Evolutionary conservation across 768 basidiomycete species (phyloP), one percentile per base, ranked within the genome.

Genomic region (Rhizopogon vesiculosus): DNA sequence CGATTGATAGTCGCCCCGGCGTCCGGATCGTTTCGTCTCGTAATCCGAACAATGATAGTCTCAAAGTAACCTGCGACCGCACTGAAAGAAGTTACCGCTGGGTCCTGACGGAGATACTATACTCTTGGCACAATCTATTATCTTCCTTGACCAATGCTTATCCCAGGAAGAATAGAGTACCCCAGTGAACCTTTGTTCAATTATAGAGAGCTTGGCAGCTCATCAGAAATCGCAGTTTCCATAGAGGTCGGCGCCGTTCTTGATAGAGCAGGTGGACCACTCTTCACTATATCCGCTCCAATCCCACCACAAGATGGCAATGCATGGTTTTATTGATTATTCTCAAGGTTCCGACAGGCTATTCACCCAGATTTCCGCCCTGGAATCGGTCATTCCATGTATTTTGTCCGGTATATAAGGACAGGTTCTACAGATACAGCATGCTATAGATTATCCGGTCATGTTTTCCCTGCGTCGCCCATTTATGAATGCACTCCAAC

Each of bases 381-480:
- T 12, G 48, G 48, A 9, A 54, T 35, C 19, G 40, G 40, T 28
- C 13, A 48, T 54, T 45, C 50, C 33, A 55, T 22, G 35, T 18
- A 45, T 45, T 3, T 22, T 19, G 22, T 35, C 2, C n/a, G 16
- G 50, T 18, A 41, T 61, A 69, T 69, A 67, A 67, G 62, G 29
- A 49, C 33, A 38, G 8, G 22, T 50, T 45, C 35, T 10, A 29
- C 46, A 10, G n/a, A n/a, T 35, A 15, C 13, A 46, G 19, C 40
- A 18, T 10, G 1, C 44, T 19, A 35, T 38, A 9, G 8, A 49
- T 49, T 1, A 22, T 49, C 46, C 49, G 10, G 15, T 10, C 13
- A 69, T 68, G 68, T 55, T 61, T 41, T 48, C 54, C 4, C 22
- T 64, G 10, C 45, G 42, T 42, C 56, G 61, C 43, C 55, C 53